Conservation (phyloP, 352 stramenopile genomes). For the Phytophthora macrochlamydospora region DNA sequence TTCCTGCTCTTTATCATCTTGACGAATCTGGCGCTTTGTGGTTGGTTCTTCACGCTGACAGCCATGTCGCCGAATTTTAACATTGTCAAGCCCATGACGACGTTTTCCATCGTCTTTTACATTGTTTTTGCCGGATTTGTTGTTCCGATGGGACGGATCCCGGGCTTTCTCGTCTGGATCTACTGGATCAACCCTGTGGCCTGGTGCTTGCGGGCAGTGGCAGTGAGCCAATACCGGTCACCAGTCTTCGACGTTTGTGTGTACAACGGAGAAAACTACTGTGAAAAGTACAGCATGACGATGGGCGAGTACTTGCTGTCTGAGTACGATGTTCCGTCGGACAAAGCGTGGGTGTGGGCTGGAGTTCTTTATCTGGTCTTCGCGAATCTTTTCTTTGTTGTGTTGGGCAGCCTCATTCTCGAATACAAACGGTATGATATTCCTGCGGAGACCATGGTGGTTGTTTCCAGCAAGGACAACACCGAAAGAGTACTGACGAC, state of each 20-base stretch:
- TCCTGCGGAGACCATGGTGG: slow-evolving; percentile 11
- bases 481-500: slow-evolving; percentile 1
- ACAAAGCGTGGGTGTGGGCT: slow-evolving; percentile 35
- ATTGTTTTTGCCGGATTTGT: slow-evolving; percentile 49
- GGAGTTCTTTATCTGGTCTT: slow-evolving; percentile 25
- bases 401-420: slow-evolving; percentile 22
- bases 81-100: slow-evolving; percentile 35
- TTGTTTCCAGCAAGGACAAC: slow-evolving; percentile 2
- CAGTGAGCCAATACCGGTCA: slow-evolving; percentile 44
- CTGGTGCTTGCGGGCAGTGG: slow-evolving; percentile 42
- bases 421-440: slow-evolving; percentile 35
- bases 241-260: slow-evolving; percentile 30
- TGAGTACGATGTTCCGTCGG: slow-evolving; percentile 32
- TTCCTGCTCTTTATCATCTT: slow-evolving; percentile 26
- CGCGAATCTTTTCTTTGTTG: slow-evolving; percentile 30
- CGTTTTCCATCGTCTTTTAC: slow-evolving; percentile 31
- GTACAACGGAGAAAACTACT: slow-evolving; percentile 35
- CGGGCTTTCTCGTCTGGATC: slow-evolving; percentile 47
- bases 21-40: slow-evolving; percentile 20
- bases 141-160: slow-evolving; percentile 37
- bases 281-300: slow-evolving; percentile 27
- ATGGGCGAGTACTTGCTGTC: slow-evolving; percentile 37
- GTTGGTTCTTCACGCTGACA: slow-evolving; percentile 36
- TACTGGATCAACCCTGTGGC: slow-evolving; percentile 65
- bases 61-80: slow-evolving; percentile 29